These are phyloP conservation scores for Sphenostylis stenocarpa DNA, from an alignment of 306 rosid genomes.

Conservation along the genomic window DNA sequence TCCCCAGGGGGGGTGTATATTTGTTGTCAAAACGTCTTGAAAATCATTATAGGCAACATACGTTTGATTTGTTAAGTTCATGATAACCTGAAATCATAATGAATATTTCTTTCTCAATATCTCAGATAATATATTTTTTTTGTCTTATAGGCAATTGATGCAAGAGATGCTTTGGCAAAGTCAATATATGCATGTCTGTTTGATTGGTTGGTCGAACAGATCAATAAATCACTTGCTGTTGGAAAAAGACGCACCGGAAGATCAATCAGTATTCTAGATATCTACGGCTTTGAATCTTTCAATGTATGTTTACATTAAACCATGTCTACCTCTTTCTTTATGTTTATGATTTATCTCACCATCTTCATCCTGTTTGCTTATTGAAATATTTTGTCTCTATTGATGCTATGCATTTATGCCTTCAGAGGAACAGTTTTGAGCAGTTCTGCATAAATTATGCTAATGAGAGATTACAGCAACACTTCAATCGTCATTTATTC, in stretches of 20 bases:
- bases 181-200: slow-evolving; percentile 88
- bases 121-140: not conserved
- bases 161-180: slow-evolving; percentile 99
- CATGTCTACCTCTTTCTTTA: not conserved
- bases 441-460: slow-evolving; percentile 70
- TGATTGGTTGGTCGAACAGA: slow-evolving; percentile 97
- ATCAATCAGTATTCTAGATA: slow-evolving; percentile 95
- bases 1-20: not conserved
- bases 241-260: slow-evolving; percentile 95
- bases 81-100: slow-evolving; percentile 2
- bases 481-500: slow-evolving; percentile 95
- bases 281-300: slow-evolving; percentile 95
- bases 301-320: slow-evolving; percentile 33
- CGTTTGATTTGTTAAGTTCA: slow-evolving; percentile 3
- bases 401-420: slow-evolving; percentile 10
- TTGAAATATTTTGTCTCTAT: slow-evolving; percentile 24
- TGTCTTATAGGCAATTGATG: slow-evolving; percentile 69
- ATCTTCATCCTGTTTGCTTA: slow-evolving; percentile 19
- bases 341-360: not conserved
- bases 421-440: slow-evolving; percentile 91
- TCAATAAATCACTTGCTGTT: slow-evolving; percentile 89
- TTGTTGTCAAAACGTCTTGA: not conserved
- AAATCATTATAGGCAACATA: not conserved
- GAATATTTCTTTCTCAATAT: not conserved
- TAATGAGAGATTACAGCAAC: slow-evolving; percentile 93